These are phyloP conservation scores for Cryptococcus depauperatus DNA, from an alignment of 1,284 basidiomycete genomes.

Conservation along the genomic window DNA sequence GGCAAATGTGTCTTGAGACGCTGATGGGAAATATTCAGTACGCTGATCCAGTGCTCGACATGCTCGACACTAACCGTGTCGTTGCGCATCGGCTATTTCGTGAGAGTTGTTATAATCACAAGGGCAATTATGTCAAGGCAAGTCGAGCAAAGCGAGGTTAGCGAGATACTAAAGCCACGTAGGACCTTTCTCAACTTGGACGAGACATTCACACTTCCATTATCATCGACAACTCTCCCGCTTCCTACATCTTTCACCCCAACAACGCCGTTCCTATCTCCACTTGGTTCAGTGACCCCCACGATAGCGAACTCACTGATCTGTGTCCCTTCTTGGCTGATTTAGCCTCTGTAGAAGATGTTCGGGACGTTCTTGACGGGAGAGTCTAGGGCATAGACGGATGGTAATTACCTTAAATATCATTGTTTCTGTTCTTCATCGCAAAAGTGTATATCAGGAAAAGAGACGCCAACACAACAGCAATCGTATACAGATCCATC, in stretches of 20 bases:
- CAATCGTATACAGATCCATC: too few relatives aligned
- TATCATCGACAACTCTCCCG: constrained; percentile 97
- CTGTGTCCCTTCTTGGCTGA: constrained; percentile 88
- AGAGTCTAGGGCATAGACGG: constrained; percentile 4
- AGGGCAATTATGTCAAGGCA: constrained; percentile 98
- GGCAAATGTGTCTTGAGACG: background rate
- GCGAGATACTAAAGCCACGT: constrained; percentile 1
- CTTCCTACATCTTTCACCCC: constrained; percentile 98
- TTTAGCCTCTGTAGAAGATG: constrained; percentile 74
- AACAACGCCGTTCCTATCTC: constrained; percentile 98
- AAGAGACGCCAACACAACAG: too few relatives aligned
- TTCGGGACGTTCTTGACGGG: constrained; percentile 77
- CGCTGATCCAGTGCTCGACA: constrained; percentile 95
- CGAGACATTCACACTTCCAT: constrained; percentile 87
- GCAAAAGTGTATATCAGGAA: too few relatives aligned
- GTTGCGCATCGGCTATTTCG: constrained; percentile 95
- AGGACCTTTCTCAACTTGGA: constrained; percentile 95
- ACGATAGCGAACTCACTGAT: constrained; percentile 94
- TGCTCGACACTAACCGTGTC: constrained; percentile 83
- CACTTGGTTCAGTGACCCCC: constrained; percentile 98
- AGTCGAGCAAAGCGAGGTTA: constrained; percentile 3
- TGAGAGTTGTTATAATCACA: constrained; percentile 98
- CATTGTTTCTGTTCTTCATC: too few relatives aligned
- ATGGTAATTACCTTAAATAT: too few relatives aligned
- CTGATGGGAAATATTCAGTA: constrained; percentile 54